Evolutionary conservation across 1,139 yeast species (phyloP), one percentile per base, ranked within the genome.

Genomic region (Blastobotrys aristatus): DNA sequence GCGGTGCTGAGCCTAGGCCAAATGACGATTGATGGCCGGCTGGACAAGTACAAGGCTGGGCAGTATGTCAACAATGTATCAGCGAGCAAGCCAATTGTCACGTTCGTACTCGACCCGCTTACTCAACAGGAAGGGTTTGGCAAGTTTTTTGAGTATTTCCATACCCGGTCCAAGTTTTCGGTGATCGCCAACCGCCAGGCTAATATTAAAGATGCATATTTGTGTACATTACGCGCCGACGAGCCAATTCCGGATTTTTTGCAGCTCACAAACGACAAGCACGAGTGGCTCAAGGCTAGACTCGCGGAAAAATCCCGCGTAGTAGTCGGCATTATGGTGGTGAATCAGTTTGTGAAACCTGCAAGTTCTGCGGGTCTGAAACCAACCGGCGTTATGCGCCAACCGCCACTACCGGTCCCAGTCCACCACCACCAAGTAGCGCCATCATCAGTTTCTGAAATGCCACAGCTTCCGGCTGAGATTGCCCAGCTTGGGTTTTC

Each of bases 201-300:
- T 76, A 1, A 54, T 62, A 81, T 82, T 30, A 84, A 83, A 59
- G 94, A 84, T 61, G 73, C 82, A 2, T 85, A 84, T 62, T 54
- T 85, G 41, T 62, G 83, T 30, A 74, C 86, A 1, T 55, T 79
- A 20, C 48, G 59, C 4, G 48, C 50, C 13, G 63, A 60, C 16
- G 44, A 41, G 13, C 53, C 57, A 3, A 41, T 60, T 18, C 72
- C 73, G n/a, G 54, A 54, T 6, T 58, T 52, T 37, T 37, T 56
- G 41, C 51, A 43, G 17, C 44, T 55, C 17, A 49, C 52, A n/a
- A 43, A 49, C 8, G 54, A 45, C 13, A 53, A 52, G 47, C 37
- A 46, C 41, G 48, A 46, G 22, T 32, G 30, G 24, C 18, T 55
- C 11, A 47, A 41, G 18, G 27, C 42, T 7, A 50, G 50, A 27